Evolutionary conservation across 2,329 filamentous ascomycete species (phyloP).

Genomic region (Sarocladiaceae sp.): DNA sequence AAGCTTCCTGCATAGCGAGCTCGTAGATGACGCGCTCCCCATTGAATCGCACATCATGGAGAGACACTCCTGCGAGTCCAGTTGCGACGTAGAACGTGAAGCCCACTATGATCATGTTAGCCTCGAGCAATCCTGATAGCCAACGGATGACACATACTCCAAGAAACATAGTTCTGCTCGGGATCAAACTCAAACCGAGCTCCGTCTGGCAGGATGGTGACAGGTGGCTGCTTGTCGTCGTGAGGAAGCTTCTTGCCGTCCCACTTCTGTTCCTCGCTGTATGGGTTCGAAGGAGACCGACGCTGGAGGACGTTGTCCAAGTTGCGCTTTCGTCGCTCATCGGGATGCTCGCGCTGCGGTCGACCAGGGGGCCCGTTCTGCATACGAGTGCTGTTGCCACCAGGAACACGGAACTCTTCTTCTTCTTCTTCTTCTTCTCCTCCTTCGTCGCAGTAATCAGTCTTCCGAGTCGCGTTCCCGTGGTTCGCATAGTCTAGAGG

Average conservation of each 20-base stretch:
- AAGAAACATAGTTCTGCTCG: slow-evolving; percentile 9
- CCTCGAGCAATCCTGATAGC: not conserved
- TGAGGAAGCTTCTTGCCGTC: not conserved
- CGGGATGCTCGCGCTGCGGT: not conserved
- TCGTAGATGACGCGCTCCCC: slow-evolving; percentile 9
- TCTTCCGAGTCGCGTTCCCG: slow-evolving; percentile 2
- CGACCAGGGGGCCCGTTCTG: not conserved
- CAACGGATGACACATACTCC: slow-evolving; percentile 6
- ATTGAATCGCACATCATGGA: slow-evolving; percentile 6
- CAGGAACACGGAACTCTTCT: not conserved
- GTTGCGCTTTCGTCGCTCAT: not conserved
- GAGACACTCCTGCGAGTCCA: not conserved
- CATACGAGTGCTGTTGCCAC: not conserved
- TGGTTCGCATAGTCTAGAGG: slow-evolving; percentile 9
- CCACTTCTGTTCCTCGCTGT: slow-evolving; percentile 7
- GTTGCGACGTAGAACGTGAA: slow-evolving; percentile 6
- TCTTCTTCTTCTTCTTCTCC: not conserved
- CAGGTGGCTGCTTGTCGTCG: not conserved
- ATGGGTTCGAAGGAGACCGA: not conserved
- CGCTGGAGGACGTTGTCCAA: not conserved
- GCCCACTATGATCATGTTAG: slow-evolving; percentile 3
- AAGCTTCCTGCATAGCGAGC: slow-evolving; percentile 8
- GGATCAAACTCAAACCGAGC: slow-evolving; percentile 6
- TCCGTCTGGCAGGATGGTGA: not conserved
- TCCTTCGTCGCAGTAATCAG: not conserved